Conservation (phyloP, 768 basidiomycete species). For the Naganishia randhawae region DNA sequence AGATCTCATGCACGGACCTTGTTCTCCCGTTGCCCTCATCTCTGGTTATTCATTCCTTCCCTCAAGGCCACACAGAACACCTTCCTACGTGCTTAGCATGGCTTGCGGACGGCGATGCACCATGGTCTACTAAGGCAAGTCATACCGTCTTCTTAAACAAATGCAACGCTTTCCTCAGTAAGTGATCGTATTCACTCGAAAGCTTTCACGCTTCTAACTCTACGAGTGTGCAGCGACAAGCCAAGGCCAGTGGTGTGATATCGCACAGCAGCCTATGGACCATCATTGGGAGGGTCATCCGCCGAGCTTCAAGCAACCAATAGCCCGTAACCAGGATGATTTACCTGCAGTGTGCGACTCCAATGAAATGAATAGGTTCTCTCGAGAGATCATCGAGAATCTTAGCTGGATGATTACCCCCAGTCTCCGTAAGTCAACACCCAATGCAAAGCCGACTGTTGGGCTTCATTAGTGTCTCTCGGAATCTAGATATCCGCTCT, state of each 20-base stretch:
- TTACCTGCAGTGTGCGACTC: background rate
- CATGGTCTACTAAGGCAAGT: background rate
- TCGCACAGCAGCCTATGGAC: background rate
- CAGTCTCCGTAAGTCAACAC: too few relatives aligned
- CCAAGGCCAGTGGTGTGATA: background rate
- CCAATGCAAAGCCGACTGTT: too few relatives aligned
- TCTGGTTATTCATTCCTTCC: background rate
- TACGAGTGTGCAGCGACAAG: background rate
- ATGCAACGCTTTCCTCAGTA: background rate
- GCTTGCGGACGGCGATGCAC: background rate
- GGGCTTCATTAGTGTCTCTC: too few relatives aligned
- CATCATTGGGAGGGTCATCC: background rate
- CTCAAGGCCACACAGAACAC: background rate
- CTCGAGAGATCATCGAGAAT: background rate
- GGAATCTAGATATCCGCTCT: background rate
- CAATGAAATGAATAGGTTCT: background rate
- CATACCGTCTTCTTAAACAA: background rate
- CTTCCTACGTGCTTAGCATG: background rate
- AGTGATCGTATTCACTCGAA: background rate
- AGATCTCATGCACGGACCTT: background rate
- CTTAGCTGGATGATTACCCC: background rate
- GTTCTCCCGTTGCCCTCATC: background rate
- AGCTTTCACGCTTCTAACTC: background rate
- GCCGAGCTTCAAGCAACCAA: too few relatives aligned
- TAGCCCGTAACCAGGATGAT: background rate